Conservation (phyloP, 1,284 basidiomycete genomes). For the Marasmius fiardii region DNA sequence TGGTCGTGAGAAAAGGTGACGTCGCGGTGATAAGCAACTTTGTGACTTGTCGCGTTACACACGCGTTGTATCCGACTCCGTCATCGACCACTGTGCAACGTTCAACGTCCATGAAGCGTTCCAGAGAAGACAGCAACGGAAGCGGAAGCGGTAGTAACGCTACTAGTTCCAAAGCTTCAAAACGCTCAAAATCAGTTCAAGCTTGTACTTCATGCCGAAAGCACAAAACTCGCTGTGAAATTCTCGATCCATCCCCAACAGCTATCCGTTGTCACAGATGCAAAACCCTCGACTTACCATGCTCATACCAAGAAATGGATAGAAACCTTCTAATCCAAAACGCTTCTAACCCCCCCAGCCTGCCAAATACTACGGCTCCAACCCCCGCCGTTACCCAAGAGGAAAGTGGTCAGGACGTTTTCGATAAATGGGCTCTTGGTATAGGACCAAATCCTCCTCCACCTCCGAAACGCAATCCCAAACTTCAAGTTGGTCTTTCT, state of each 20-base stretch:
- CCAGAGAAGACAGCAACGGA: neutral
- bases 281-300: constrained; percentile 35
- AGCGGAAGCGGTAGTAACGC: neutral
- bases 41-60: neutral
- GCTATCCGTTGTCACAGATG: constrained; percentile 36
- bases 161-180: constrained; percentile 11
- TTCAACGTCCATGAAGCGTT: constrained; percentile 7
- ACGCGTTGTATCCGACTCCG: neutral
- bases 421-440: constrained; percentile 1
- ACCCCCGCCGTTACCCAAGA: neutral
- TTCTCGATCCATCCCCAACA: constrained; percentile 31
- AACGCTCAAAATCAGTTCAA: constrained; percentile 35
- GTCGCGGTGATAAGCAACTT: neutral
- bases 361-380: neutral
- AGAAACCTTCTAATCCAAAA: constrained; percentile 9
- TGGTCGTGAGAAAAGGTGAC: neutral
- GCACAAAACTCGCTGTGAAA: constrained; percentile 41
- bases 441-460: neutral
- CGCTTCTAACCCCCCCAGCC: neutral
- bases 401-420: neutral
- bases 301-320: constrained; percentile 34
- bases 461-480: neutral
- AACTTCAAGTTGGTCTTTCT: neutral
- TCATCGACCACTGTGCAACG: neutral
- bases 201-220: constrained; percentile 39